A percentile compares a stretch with the other conserved stretches of the same genome.
These are phyloP conservation scores for Lactarius hatsudake DNA, from an alignment of 768 basidiomycete genomes.

Conservation along the genomic window DNA sequence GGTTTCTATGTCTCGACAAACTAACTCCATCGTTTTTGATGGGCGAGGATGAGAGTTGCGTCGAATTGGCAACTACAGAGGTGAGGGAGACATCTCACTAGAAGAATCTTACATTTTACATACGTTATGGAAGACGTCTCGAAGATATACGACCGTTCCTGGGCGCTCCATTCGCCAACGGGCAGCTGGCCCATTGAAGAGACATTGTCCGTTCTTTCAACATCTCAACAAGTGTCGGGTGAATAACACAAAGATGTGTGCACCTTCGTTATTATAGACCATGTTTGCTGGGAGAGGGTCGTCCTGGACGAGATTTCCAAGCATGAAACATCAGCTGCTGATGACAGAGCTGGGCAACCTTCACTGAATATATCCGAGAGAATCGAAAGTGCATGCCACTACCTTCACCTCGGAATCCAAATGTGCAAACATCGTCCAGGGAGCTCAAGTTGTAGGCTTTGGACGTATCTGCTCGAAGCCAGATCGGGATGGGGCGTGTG, in stretches of 20 bases:
- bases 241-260: background rate
- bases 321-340: conserved; percentile 73
- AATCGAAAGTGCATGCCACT: conserved; percentile 33
- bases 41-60: conserved; percentile 65
- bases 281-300: conserved; percentile 54
- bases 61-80: conserved; percentile 71
- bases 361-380: background rate
- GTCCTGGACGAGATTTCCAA: conserved; percentile 85
- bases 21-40: conserved; percentile 57
- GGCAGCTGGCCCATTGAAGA: conserved; percentile 72
- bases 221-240: background rate
- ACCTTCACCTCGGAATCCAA: conserved; percentile 97
- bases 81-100: conserved; percentile 1
- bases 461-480: conserved; percentile 57
- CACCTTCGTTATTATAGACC: conserved; percentile 81
- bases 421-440: conserved; percentile 56
- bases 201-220: conserved; percentile 55
- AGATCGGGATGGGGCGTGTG: background rate
- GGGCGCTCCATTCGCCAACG: conserved; percentile 69
- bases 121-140: conserved; percentile 90
- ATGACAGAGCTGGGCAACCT: conserved; percentile 64
- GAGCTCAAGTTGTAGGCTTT: conserved; percentile 58
- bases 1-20: conserved; percentile 69
- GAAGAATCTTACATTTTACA: conserved; percentile 30
- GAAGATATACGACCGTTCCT: conserved; percentile 81